phyloP scores from a whole-genome alignment of 805 yeast species.

The Kodamaea jinghongensis region DNA sequence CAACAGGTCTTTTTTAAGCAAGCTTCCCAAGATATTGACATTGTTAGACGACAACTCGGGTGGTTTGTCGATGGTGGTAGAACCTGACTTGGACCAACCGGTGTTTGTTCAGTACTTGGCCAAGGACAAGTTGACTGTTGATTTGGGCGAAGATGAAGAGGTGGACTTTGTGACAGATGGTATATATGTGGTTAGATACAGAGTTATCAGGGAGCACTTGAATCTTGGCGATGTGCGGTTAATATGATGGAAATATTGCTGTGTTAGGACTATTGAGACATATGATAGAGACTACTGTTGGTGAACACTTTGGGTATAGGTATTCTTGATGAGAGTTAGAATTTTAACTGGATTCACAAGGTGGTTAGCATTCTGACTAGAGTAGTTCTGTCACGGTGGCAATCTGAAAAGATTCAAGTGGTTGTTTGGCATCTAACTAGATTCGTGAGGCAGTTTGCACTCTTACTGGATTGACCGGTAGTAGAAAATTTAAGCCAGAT shows the following conservation, averaged over 20 bases:
- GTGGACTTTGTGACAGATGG: slow-evolving; percentile 54
- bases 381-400: too few species aligned
- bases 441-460: too few species aligned
- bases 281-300: too few species aligned
- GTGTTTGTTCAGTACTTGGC: slow-evolving; percentile 57
- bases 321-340: too few species aligned
- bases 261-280: too few species aligned
- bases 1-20: slow-evolving; percentile 60
- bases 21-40: slow-evolving; percentile 66
- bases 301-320: too few species aligned
- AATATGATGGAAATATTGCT: slow-evolving; percentile 28
- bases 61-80: slow-evolving; percentile 67
- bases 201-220: slow-evolving; percentile 30
- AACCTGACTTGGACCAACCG: slow-evolving; percentile 72
- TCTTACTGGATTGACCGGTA: too few species aligned
- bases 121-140: slow-evolving; percentile 24
- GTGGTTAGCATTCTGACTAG: too few species aligned
- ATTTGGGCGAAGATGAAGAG: slow-evolving; percentile 27
- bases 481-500: too few species aligned
- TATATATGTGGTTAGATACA: slow-evolving; percentile 72
- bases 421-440: too few species aligned
- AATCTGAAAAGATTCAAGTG: too few species aligned
- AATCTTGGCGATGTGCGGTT: slow-evolving; percentile 37
- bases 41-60: slow-evolving; percentile 70
- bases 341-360: too few species aligned